Conservation (phyloP, 768 basidiomycete genomes). For the Serendipita vermifera region DNA sequence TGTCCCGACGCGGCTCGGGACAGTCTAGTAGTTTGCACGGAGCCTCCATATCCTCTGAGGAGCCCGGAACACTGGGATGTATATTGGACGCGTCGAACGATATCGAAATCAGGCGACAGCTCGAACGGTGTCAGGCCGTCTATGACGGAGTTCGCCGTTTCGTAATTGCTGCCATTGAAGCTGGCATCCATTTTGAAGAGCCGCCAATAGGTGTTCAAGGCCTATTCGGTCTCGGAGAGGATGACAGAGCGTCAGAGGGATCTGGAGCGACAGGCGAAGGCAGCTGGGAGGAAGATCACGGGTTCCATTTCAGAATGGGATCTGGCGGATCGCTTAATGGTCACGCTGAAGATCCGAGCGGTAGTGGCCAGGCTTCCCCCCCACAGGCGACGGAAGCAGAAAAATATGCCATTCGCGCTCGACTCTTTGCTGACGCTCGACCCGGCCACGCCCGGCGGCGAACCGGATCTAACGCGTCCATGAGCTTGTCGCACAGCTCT, state of each 20-base stretch:
- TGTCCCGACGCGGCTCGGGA: background rate
- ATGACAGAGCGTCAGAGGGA: background rate
- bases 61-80: too few species aligned
- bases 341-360: background rate
- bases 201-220: background rate
- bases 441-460: constrained; percentile 1
- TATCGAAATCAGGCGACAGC: background rate
- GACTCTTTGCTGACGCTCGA: background rate
- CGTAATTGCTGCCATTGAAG: constrained; percentile 5
- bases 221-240: background rate
- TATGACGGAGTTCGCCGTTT: background rate
- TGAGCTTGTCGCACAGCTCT: too few species aligned
- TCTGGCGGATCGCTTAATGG: background rate
- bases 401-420: constrained; percentile 8
- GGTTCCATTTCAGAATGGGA: background rate
- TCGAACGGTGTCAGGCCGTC: background rate
- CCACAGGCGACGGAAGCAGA: background rate
- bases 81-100: constrained; percentile 10
- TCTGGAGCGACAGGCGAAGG: background rate
- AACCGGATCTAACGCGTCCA: background rate
- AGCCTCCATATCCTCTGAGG: too few species aligned
- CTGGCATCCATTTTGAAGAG: background rate
- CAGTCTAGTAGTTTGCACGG: too few species aligned
- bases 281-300: constrained; percentile 4
- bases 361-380: background rate